phyloP scores from a whole-genome alignment of 2,329 filamentous ascomycete genomes.

The Apiospora kogelbergensis region DNA sequence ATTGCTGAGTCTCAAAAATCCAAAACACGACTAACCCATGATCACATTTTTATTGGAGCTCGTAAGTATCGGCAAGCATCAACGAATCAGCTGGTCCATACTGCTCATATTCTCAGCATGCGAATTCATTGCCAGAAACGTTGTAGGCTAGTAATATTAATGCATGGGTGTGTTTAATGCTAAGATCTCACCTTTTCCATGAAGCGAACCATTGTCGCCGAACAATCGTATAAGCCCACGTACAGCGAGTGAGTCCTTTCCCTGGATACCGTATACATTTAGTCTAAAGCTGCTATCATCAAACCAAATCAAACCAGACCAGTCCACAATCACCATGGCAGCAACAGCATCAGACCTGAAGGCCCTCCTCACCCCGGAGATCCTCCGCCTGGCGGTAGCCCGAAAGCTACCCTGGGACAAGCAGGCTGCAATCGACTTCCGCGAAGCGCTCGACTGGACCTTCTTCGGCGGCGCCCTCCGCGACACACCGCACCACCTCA shows the following conservation, averaged over 20 bases:
- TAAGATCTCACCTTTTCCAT: background rate
- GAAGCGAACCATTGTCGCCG: background rate
- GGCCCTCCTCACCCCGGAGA: conserved; percentile 17
- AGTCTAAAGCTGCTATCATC: too few species aligned
- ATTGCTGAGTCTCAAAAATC: background rate
- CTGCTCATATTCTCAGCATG: background rate
- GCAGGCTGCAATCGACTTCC: conserved; percentile 20
- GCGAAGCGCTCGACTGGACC: conserved; percentile 14
- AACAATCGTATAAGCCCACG: background rate
- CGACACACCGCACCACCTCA: background rate
- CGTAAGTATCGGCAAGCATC: background rate
- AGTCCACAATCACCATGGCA: background rate
- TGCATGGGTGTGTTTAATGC: background rate
- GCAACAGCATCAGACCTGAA: conserved; percentile 10
- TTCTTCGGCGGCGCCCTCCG: conserved; percentile 11
- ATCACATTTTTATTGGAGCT: background rate
- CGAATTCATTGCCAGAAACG: background rate
- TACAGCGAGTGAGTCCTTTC: background rate
- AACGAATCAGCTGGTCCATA: background rate
- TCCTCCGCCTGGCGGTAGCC: conserved; percentile 18
- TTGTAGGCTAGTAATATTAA: background rate
- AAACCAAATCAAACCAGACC: too few species aligned
- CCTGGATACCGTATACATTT: background rate
- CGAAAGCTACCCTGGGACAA: conserved; percentile 16
- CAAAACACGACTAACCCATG: background rate